A percentile compares a stretch with the other conserved stretches of the same genome.
phyloP scores from a whole-genome alignment of 2,329 filamentous ascomycete species.

The Verticillium klebahnii region DNA sequence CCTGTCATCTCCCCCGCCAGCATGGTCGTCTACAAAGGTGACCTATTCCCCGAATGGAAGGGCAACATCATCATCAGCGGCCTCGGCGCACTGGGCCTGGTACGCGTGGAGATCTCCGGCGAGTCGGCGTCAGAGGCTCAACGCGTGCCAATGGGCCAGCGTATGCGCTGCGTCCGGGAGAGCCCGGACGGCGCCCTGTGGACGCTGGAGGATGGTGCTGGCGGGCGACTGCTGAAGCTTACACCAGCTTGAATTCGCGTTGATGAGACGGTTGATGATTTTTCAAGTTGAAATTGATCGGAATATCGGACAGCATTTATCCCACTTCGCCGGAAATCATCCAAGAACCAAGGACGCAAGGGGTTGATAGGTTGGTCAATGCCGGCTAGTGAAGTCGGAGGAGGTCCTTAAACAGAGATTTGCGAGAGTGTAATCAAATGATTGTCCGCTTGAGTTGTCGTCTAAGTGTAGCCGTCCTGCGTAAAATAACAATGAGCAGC shows the following conservation, averaged over 20 bases:
- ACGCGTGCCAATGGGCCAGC: slow-evolving; percentile 24
- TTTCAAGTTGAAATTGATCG: too few species aligned
- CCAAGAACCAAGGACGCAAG: too few species aligned
- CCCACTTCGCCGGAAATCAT: too few species aligned
- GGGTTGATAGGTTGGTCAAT: too few species aligned
- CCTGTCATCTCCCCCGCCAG: slow-evolving; percentile 28
- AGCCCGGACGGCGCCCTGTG: slow-evolving; percentile 24
- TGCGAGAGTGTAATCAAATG: too few species aligned
- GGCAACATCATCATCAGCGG: slow-evolving; percentile 26
- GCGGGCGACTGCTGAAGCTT: slow-evolving; percentile 25
- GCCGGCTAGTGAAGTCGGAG: too few species aligned
- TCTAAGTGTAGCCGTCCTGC: too few species aligned
- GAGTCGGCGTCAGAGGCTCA: slow-evolving; percentile 25
- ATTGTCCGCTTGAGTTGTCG: too few species aligned
- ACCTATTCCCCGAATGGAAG: slow-evolving; percentile 25
- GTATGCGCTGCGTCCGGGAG: slow-evolving; percentile 26
- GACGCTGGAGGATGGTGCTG: slow-evolving; percentile 24
- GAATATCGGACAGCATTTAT: too few species aligned
- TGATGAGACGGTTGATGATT: slow-evolving; percentile 13
- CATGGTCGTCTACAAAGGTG: slow-evolving; percentile 28
- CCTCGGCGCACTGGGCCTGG: slow-evolving; percentile 20
- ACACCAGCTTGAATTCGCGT: slow-evolving; percentile 19
- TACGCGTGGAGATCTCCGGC: slow-evolving; percentile 24
- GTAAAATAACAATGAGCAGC: too few species aligned
- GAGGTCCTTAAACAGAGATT: too few species aligned